Base-by-base conservation (phyloP, 306 rosid species). In the Herpetospermum pedunculosum region DNA sequence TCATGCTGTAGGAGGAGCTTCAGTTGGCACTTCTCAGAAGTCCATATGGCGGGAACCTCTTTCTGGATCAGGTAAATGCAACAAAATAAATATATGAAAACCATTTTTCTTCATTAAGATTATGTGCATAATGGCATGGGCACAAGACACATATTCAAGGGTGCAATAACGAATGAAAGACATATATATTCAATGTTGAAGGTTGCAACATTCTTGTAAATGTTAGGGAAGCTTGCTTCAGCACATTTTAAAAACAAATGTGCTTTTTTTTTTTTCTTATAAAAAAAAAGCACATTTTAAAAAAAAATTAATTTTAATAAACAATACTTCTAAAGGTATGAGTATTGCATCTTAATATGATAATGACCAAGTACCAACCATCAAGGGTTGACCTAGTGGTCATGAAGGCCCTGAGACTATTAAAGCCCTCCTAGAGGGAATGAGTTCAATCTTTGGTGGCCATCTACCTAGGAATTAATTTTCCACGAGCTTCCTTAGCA, bases 11-110 rank as follows among this genome's bases (percentile, higher is more conserved):
- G 97, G 96, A 82, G 76, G 97, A 92, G 81, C 89, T 92, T 85
- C 91, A 84, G 59, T 83, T 88, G 77, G 98, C 97, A 32, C 74
- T 90, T 30, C 79, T 92, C 65, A 82, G 78, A 53, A 88, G 85
- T 43, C 84, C 79, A 7, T 32, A 74, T 5, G 85, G 86, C 54
- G 88, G 87, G 69, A 85, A 86, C 87, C 90, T 92, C 26, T 87
- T 92, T 64, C 81, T 92, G 2, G 92, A 92, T 77, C 79, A 92
- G 82, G 98, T 92, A 86, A 53, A 21, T 26, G 12, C 32, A 65
- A 65, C 23, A 21, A 65, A 63, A 35, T 9, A 38, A 35, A 37
- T 8, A 1, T 35, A 9, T 63, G 9, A 63, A 63, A 35, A 46
- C 47, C 47, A 12, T 25, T 63, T 63, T 63, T 63, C 48, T 9